phyloP scores from a whole-genome alignment of 1,284 basidiomycete genomes.

The Cerrena zonata region DNA sequence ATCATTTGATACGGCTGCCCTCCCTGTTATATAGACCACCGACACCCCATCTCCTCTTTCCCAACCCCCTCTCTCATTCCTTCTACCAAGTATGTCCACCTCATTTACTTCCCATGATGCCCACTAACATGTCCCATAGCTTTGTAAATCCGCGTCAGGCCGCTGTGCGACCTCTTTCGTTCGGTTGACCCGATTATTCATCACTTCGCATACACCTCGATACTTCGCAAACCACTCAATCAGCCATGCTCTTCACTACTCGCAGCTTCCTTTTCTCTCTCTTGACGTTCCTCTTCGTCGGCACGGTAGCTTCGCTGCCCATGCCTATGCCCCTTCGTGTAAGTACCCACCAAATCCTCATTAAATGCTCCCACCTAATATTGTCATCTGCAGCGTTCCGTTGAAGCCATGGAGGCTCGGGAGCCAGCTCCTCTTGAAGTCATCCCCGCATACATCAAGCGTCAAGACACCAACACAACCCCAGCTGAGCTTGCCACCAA shows the following conservation, averaged over 20 bases:
- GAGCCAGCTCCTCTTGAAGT: slow-evolving; percentile 37
- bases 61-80: slow-evolving; percentile 28
- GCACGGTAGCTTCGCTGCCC: slow-evolving; percentile 41
- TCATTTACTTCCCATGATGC: slow-evolving; percentile 15
- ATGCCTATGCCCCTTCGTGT: slow-evolving; percentile 39
- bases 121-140: slow-evolving; percentile 16
- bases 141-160: slow-evolving; percentile 24
- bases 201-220: slow-evolving; percentile 14
- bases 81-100: slow-evolving; percentile 25
- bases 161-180: slow-evolving; percentile 18
- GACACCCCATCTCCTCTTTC: slow-evolving; percentile 17
- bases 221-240: slow-evolving; percentile 15
- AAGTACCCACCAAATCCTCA: slow-evolving; percentile 16
- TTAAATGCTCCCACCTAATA: not conserved
- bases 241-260: slow-evolving; percentile 42
- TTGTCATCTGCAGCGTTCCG: slow-evolving; percentile 16
- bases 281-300: slow-evolving; percentile 39
- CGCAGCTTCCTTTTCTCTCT: slow-evolving; percentile 36
- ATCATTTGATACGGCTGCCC: slow-evolving; percentile 1
- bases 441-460: slow-evolving; percentile 41
- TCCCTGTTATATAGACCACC: slow-evolving; percentile 19
- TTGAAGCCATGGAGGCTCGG: slow-evolving; percentile 22
- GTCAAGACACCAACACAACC: slow-evolving; percentile 22
- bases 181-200: slow-evolving; percentile 16
- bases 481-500: slow-evolving; percentile 32